Base-by-base conservation (phyloP, 2,329 filamentous ascomycete species). In the Eutypa lata region DNA sequence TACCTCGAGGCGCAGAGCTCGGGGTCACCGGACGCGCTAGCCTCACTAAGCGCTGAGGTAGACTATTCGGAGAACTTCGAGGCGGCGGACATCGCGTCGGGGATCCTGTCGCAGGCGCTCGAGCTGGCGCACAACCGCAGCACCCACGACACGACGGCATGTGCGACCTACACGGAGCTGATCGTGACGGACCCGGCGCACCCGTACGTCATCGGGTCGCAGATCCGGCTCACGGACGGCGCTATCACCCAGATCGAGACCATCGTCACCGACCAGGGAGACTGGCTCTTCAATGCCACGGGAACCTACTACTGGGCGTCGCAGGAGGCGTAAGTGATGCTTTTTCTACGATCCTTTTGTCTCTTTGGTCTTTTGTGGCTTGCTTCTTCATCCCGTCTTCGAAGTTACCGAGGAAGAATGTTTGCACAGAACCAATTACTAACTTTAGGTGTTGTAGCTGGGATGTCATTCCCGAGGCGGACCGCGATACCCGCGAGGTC, bases 221-320 rank as follows among this genome's bases (percentile, higher is more conserved):
- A 72, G 57, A 59, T 72, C 53, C 63, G 61, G 53, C 64, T 68
- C 49, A 55, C 56, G 24, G 54, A 61, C 51, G 51, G 54, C 42
- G 57, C 61, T 48, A 57, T 70, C 58, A 44, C 57, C 33, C 63
- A 68, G 52, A 57, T 70, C 51, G 67, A 65, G 54, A 59, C 64
- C 18, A 58, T 72, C 42, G 61, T 71, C 44, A 71, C 69, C 6
- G 67, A 68, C 51, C 57, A 54, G 48, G 69, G 68, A 37, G 68
- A 71, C 60, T 73, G 70, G 70, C 63, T 71, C n/a, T 73, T 73
- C 61, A 70, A 72, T 50, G 68, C 69, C 10, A 62, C 69, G 2
- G 61, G 61, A 21, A 71, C 69, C 16, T 61, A 67, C 47, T 67
- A 67, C 54, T 71, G 68, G 61, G 65, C 68, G 4, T 57, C 62